These are phyloP conservation scores for Leccinellum rugosiceps DNA, from an alignment of 768 basidiomycete species.

Conservation along the genomic window DNA sequence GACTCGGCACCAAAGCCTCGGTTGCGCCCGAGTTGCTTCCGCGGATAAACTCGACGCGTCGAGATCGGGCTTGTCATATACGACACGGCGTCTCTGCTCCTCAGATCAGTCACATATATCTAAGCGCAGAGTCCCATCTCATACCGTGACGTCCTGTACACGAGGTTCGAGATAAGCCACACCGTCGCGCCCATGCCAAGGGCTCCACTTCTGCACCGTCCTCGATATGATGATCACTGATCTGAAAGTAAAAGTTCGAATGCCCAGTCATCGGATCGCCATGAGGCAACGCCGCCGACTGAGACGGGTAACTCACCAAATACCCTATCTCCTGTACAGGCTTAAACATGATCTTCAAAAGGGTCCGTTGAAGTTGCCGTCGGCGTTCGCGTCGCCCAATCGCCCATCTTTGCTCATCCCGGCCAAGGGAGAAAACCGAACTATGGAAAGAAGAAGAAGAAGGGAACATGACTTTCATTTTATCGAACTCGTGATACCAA, in stretches of 20 bases:
- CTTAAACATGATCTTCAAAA: conserved; percentile 3
- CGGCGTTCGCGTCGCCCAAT: background rate
- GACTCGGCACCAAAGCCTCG: background rate
- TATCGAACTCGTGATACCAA: background rate
- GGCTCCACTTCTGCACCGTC: background rate
- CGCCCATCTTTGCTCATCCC: too few species aligned
- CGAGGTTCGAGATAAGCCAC: background rate
- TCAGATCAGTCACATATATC: background rate
- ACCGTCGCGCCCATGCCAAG: background rate
- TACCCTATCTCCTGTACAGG: background rate
- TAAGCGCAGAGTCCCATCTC: background rate
- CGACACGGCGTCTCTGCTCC: background rate
- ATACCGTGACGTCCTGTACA: background rate
- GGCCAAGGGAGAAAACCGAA: background rate
- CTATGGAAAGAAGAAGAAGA: background rate
- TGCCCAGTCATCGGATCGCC: background rate
- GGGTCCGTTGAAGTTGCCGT: background rate
- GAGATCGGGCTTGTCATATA: too few species aligned
- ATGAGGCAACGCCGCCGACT: background rate
- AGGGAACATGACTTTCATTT: conserved; percentile 10
- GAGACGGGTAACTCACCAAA: background rate
- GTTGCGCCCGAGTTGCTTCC: background rate
- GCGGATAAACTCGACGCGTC: background rate
- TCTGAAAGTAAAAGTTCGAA: background rate
- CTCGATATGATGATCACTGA: background rate